These are phyloP conservation scores for Draba incana DNA, from an alignment of 345 rosid genomes.

Conservation along the genomic window DNA sequence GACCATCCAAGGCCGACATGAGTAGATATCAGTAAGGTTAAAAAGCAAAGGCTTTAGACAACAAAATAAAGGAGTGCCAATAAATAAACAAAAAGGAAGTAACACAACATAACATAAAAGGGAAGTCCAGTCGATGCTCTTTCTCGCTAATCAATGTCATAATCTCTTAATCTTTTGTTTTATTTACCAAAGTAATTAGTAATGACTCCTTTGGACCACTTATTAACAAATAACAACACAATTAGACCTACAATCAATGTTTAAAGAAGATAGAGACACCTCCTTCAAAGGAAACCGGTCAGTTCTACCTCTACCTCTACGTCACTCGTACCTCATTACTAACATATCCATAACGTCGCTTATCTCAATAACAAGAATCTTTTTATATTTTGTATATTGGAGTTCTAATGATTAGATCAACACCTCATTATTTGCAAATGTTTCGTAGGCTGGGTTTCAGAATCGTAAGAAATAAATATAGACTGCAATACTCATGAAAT, in stretches of 20 bases:
- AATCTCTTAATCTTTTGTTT: not conserved
- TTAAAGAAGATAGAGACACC: constrained; percentile 14
- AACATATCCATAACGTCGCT: no score
- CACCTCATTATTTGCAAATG: not conserved
- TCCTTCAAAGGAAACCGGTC: constrained; percentile 15
- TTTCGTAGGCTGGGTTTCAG: not conserved
- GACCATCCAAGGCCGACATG: constrained; percentile 32
- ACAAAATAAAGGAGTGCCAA: no score
- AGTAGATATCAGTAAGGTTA: constrained; percentile 15
- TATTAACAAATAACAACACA: not conserved
- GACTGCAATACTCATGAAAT: no score
- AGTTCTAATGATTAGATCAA: constrained; percentile 1
- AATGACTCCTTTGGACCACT: constrained; percentile 33
- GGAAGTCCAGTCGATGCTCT: constrained; percentile 19
- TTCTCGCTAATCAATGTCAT: constrained; percentile 19
- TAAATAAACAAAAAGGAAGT: not conserved
- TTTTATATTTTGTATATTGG: constrained; percentile 2
- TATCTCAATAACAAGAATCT: not conserved
- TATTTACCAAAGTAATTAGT: constrained; percentile 19
- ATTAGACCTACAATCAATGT: constrained; percentile 13
- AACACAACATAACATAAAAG: not conserved
- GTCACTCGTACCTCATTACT: constrained; percentile 23
- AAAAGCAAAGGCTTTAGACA: no score
- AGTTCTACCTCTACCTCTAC: not conserved
- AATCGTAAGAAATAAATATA: no score